Base-by-base conservation (phyloP, 176 grass and related monocot genomes). In the Pontederia paniculata region DNA sequence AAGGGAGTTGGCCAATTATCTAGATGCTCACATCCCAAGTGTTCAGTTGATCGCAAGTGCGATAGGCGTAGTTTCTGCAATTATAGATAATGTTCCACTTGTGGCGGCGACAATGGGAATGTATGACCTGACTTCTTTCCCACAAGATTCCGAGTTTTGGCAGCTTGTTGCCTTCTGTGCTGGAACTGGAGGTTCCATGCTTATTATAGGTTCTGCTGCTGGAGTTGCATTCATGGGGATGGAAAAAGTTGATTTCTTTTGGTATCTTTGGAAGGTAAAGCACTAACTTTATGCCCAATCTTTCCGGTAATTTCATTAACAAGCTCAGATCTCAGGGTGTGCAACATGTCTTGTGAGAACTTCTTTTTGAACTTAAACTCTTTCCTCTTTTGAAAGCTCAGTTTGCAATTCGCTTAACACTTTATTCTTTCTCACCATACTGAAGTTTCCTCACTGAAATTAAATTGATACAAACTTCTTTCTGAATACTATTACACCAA, bases 171-270 rank as follows among this genome's bases (percentile, higher is more conserved):
- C 91, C 3, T 89, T 89, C 67, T 96, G 91, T 71, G 91, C 91
- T 41, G 91, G 91, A 63, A 89, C 86, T 11, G 91, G 91, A 17
- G 91, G 91, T 44, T 96, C 91, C 10, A 96, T 96, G 91, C 82
- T 96, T 69, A 84, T 96, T 52, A 96, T 96, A 67, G 91, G 91
- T 54, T 96, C 86, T 55, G 91, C 91, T 54, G 86, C 91, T 65
- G 91, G 91, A 44, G 91, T 97, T 55, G 91, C 86, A 63, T 97
- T 89, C 66, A 97, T 97, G 91, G 91, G 86, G 73, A 81, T 97
- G 74, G 91, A 97, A 70, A 97, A 87, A 69, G 83, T 97, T 61
- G 83, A 97, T 81, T 97, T 97, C 83, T 90, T 97, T 83, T 90
- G 91, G 91, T 97, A 97, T 77, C 63, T 97, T 71, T 76, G 77